A percentile compares a stretch with the other conserved stretches of the same genome.
Conservation (phyloP, 2,329 filamentous ascomycete genomes). For the Teratosphaeria gauchensis region DNA sequence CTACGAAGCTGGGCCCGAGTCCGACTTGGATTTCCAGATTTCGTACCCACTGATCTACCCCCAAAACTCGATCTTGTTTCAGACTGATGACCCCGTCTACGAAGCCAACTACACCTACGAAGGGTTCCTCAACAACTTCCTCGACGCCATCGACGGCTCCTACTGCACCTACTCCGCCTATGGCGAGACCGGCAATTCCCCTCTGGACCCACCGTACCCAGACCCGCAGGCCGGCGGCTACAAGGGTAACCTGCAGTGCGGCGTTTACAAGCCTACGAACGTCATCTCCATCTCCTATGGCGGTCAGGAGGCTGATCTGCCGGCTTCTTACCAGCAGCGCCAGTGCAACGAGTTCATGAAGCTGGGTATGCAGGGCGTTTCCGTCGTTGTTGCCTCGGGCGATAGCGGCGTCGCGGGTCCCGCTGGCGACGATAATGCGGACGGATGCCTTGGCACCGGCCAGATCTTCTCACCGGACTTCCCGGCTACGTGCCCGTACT, state of each 20-base stretch:
- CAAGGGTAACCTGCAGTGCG: constrained; percentile 36
- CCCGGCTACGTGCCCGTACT: constrained; percentile 25
- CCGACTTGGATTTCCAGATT: constrained; percentile 39
- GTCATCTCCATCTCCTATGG: constrained; percentile 51
- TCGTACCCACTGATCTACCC: constrained; percentile 42
- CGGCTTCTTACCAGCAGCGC: constrained; percentile 41
- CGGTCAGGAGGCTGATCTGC: constrained; percentile 42
- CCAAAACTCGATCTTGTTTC: constrained; percentile 36
- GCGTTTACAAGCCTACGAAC: constrained; percentile 42
- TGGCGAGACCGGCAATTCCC: constrained; percentile 40
- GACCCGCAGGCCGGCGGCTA: constrained; percentile 41
- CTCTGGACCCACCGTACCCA: constrained; percentile 42
- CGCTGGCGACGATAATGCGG: constrained; percentile 22
- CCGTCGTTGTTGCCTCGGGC: constrained; percentile 36
- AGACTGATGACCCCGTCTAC: constrained; percentile 38
- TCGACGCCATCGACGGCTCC: constrained; percentile 38
- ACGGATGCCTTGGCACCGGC: constrained; percentile 28
- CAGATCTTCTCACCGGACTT: constrained; percentile 35
- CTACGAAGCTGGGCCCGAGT: constrained; percentile 1
- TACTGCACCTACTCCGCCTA: constrained; percentile 45
- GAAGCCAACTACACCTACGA: constrained; percentile 29
- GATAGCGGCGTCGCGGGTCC: constrained; percentile 34
- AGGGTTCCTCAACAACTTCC: constrained; percentile 34
- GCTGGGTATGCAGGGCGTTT: constrained; percentile 38
- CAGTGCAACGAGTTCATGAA: constrained; percentile 35